These are phyloP conservation scores for Citrus cavaleriei DNA, from an alignment of 345 rosid species.

Conservation along the genomic window DNA sequence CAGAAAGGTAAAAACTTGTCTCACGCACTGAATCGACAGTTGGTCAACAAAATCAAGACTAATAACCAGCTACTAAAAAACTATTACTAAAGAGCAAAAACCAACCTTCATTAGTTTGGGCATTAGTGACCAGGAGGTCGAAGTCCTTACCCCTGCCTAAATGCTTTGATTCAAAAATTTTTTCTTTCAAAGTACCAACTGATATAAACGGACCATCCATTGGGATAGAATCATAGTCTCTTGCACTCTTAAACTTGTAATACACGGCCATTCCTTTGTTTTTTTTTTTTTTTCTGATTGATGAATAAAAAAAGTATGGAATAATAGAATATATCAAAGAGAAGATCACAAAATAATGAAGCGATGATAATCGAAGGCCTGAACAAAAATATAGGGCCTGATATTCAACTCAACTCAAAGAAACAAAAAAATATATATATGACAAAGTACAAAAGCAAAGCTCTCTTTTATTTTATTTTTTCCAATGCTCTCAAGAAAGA, in stretches of 20 bases:
- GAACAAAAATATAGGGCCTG: constrained; percentile 32
- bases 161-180: constrained; percentile 97
- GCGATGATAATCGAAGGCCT: constrained; percentile 30
- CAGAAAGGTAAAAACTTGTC: not conserved
- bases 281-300: constrained; percentile 19
- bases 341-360: not conserved
- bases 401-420: constrained; percentile 27
- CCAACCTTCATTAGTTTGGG: constrained; percentile 99
- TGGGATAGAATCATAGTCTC: constrained; percentile 85
- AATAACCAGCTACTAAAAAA: constrained; percentile 7
- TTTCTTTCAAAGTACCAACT: constrained; percentile 97
- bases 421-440: constrained; percentile 1
- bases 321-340: constrained; percentile 12
- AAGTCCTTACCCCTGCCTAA: constrained; percentile 97
- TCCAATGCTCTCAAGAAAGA: constrained; percentile 18
- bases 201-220: constrained; percentile 99
- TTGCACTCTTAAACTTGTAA: constrained; percentile 99
- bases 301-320: constrained; percentile 1
- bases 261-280: constrained; percentile 76
- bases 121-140: constrained; percentile 96
- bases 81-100: constrained; percentile 25
- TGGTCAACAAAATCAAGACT: not conserved
- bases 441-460: constrained; percentile 16
- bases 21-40: not conserved
- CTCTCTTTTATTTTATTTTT: not conserved